Conservation (phyloP, 371 early-diverging fungal species). For the Mucor lusitanicus region DNA sequence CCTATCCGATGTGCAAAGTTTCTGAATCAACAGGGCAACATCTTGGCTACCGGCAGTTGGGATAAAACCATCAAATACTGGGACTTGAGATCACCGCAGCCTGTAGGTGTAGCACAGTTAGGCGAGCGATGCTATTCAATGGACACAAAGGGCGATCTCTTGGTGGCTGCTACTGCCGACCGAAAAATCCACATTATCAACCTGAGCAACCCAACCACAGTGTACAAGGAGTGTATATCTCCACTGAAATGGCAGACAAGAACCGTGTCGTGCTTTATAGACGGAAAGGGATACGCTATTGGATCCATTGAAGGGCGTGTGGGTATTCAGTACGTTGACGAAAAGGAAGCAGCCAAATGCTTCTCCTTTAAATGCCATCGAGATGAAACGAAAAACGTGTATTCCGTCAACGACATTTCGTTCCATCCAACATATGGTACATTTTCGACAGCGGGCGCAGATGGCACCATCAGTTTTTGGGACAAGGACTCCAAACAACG, state of each 20-base stretch:
- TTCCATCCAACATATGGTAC: slow-evolving; percentile 91
- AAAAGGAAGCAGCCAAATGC: slow-evolving; percentile 68
- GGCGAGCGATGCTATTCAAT: slow-evolving; percentile 90
- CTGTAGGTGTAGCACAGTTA: slow-evolving; percentile 72
- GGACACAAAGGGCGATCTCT: slow-evolving; percentile 61
- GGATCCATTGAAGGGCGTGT: slow-evolving; percentile 93
- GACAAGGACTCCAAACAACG: slow-evolving; percentile 90
- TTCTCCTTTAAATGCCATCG: slow-evolving; percentile 97
- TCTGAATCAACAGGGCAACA: slow-evolving; percentile 64
- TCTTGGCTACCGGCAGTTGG: slow-evolving; percentile 93
- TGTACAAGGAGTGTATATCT: slow-evolving; percentile 58
- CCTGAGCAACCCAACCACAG: slow-evolving; percentile 68
- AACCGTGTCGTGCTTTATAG: slow-evolving; percentile 74
- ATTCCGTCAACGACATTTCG: slow-evolving; percentile 79
- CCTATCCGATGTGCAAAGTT: slow-evolving; percentile 75
- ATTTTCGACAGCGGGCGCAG: slow-evolving; percentile 89
- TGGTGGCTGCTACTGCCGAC: slow-evolving; percentile 40
- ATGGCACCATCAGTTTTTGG: slow-evolving; percentile 91
- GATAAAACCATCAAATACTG: slow-evolving; percentile 94
- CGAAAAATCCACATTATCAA: slow-evolving; percentile 78
- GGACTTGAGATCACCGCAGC: slow-evolving; percentile 82
- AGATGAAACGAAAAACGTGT: slow-evolving; percentile 69
- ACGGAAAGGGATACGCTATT: slow-evolving; percentile 83
- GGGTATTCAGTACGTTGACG: slow-evolving; percentile 87
- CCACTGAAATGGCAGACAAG: slow-evolving; percentile 86